Evolutionary conservation across 495 filamentous ascomycete genomes (phyloP).

Genomic region (Podospora pseudoanserina): DNA sequence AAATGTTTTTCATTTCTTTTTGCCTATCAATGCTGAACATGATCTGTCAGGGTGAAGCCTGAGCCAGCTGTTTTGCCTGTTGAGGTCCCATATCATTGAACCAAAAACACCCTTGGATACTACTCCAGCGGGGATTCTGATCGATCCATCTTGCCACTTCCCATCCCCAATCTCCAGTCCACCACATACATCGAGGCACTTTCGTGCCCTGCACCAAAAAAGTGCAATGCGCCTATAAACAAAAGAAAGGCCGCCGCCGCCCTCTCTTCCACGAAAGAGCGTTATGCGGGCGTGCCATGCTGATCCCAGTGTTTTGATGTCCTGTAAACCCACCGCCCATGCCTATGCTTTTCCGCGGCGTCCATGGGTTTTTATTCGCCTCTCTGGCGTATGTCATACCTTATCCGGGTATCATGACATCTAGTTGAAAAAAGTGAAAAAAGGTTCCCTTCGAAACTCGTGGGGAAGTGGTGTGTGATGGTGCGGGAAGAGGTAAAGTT

Average conservation of each 20-base stretch:
- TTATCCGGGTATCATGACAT: conserved; percentile 1
- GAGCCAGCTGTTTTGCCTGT: neutral
- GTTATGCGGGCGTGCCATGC: neutral
- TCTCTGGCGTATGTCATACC: conserved; percentile 3
- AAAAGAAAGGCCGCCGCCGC: neutral
- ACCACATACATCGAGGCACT: neutral
- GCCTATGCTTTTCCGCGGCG: conserved; percentile 3
- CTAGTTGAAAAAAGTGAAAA: neutral
- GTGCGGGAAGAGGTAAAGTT: neutral
- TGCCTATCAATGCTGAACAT: neutral
- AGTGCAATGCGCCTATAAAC: neutral
- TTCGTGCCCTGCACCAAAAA: neutral
- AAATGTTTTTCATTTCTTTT: conserved; percentile 5
- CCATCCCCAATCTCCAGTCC: neutral
- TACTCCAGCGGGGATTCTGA: neutral
- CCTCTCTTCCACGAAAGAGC: neutral
- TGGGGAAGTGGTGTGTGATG: neutral
- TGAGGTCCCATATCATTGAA: neutral
- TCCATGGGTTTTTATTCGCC: neutral
- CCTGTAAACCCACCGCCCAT: neutral
- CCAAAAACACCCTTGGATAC: neutral
- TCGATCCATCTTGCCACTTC: neutral
- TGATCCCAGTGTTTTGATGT: conserved; percentile 2
- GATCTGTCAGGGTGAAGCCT: neutral
- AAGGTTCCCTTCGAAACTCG: neutral